Evolutionary conservation across 495 filamentous ascomycete genomes (phyloP).

Genomic region (Aspergillus affinis): DNA sequence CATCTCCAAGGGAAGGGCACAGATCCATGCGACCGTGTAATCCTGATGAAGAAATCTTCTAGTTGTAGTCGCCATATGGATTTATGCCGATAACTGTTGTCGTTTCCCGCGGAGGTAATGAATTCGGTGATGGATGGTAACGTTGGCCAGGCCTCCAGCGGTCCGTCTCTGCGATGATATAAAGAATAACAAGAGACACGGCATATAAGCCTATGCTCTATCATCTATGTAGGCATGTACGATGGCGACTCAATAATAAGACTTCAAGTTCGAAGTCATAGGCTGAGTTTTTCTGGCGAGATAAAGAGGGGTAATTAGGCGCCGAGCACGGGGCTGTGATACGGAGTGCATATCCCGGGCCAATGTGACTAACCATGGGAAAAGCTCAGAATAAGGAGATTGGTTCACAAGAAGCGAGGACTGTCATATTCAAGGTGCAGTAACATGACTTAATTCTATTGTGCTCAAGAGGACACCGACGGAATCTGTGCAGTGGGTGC

Average conservation of each 20-base stretch:
- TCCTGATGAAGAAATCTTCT: not conserved
- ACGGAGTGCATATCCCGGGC: too few relatives aligned
- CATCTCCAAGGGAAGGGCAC: constrained; percentile 33
- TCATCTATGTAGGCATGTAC: not conserved
- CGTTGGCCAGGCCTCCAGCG: not conserved
- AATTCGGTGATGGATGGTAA: constrained; percentile 3
- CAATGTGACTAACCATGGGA: too few relatives aligned
- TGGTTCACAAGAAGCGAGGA: too few relatives aligned
- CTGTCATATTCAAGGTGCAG: too few relatives aligned
- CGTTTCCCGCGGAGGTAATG: too few relatives aligned
- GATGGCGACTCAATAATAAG: not conserved
- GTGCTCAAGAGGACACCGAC: too few relatives aligned
- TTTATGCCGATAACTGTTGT: constrained; percentile 3
- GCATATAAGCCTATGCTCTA: too few relatives aligned
- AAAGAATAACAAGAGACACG: not conserved
- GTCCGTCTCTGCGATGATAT: not conserved
- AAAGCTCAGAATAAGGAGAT: too few relatives aligned
- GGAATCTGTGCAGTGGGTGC: too few relatives aligned
- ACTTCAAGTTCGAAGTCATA: not conserved
- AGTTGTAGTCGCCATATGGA: not conserved
- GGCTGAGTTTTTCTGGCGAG: not conserved
- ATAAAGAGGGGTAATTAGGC: too few relatives aligned
- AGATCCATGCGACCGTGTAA: constrained; percentile 38
- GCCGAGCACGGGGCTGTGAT: too few relatives aligned
- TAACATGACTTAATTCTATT: too few relatives aligned